phyloP scores from a whole-genome alignment of 345 rosid species.

The Pistacia vera region DNA sequence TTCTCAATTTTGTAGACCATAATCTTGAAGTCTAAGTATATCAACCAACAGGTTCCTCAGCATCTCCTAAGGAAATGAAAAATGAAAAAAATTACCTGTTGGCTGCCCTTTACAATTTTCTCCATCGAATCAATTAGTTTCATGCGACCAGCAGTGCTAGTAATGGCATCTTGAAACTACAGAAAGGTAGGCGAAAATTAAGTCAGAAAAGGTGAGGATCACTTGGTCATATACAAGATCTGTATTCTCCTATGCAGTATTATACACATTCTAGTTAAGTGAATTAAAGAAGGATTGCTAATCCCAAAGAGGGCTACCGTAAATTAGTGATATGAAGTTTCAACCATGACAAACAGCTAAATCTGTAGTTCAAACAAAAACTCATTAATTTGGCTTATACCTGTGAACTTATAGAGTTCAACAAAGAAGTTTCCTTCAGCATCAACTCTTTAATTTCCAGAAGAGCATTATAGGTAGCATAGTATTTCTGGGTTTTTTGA shows the following conservation, averaged over 20 bases:
- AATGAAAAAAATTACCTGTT: slow-evolving; percentile 52
- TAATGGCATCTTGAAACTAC: slow-evolving; percentile 81
- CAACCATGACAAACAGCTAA: background rate
- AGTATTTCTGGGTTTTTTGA: slow-evolving; percentile 73
- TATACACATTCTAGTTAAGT: background rate
- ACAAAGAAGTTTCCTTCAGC: slow-evolving; percentile 82
- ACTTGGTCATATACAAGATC: background rate
- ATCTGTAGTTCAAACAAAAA: background rate
- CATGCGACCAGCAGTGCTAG: slow-evolving; percentile 57
- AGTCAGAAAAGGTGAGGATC: slow-evolving; percentile 11
- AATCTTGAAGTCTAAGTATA: background rate
- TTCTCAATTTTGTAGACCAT: background rate
- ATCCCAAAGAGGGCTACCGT: background rate
- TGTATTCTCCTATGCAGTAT: background rate
- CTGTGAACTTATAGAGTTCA: slow-evolving; percentile 84
- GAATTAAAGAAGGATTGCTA: background rate
- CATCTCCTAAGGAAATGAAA: background rate
- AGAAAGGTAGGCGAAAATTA: slow-evolving; percentile 12
- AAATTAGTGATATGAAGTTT: background rate
- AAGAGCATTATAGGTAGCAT: slow-evolving; percentile 84
- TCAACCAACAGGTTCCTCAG: background rate
- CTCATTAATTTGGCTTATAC: slow-evolving; percentile 30
- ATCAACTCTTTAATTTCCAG: slow-evolving; percentile 81
- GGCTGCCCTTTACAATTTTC: slow-evolving; percentile 77
- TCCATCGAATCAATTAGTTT: slow-evolving; percentile 83